Base-by-base conservation (phyloP, 257 asterid species). In the Primulina eburnea region DNA sequence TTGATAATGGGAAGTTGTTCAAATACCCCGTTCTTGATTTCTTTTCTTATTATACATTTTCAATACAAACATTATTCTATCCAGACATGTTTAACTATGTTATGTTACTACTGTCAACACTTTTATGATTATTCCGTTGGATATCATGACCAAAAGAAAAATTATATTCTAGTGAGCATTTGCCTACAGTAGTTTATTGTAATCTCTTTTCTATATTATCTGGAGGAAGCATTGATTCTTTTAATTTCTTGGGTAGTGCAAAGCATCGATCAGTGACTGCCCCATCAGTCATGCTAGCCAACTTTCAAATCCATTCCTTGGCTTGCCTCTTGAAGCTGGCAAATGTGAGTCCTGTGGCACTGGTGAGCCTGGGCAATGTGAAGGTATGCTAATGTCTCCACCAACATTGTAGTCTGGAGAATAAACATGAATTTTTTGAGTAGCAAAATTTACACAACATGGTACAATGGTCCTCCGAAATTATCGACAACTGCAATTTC, bases 291-390 rank as follows among this genome's bases (percentile, higher is more conserved):
- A 91, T 82, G 91, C 95, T 29, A 89, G 95, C 78, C 96, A 90
- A 68, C 92, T 94, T 32, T 84, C 92, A 9, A 94, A 94, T 73
- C 97, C 97, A 67, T 94, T 87, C 75, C 99, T 91, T 77, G 97
- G 99, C 61, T 82, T 94, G 77, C 99, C 97, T 4, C 95, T 94
- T 55, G 92, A 94, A 76, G 82, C 83, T 53, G 99, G 97, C 21
- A 91, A 87, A 88, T 94, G 99, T 60, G 97, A 91, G 81, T 89
- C 97, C 32, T 94, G 97, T 29, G 97, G 96, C 52, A 82, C 96
- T 57, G 92, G 89, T 59, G 99, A 94, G 81, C 87, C 96, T 35
- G 97, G 99, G 63, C 95, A 89, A 74, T 94, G 99, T 71, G 97
- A 94, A 91, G 99, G 99, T 90, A 83, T 64, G 69, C 38, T 26